phyloP scores from a whole-genome alignment of 2,329 filamentous ascomycete genomes.

The Cytospora leucostoma region DNA sequence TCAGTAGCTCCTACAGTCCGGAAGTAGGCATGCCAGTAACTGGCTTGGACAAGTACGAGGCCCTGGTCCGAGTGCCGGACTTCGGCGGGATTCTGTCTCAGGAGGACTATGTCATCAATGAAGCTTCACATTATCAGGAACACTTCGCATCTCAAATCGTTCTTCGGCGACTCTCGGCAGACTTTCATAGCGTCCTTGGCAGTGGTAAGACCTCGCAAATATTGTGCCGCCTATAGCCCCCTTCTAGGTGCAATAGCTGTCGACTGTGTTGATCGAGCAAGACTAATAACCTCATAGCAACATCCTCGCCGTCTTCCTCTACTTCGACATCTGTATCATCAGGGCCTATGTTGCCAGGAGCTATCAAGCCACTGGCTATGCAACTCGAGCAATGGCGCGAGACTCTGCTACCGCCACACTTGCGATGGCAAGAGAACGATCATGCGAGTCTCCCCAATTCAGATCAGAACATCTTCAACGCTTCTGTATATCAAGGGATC shows the following conservation, averaged over 20 bases:
- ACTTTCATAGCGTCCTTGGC: conserved; percentile 54
- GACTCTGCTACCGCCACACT: conserved; percentile 50
- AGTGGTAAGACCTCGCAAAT: conserved; percentile 45
- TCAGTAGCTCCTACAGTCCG: conserved; percentile 45
- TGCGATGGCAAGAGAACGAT: conserved; percentile 60
- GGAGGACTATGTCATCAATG: conserved; percentile 50
- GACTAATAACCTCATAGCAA: conserved; percentile 4
- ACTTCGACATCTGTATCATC: conserved; percentile 1
- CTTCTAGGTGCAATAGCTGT: not conserved
- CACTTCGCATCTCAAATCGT: conserved; percentile 63
- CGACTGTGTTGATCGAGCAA: too few species aligned
- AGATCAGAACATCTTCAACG: conserved; percentile 23
- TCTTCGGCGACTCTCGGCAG: conserved; percentile 53
- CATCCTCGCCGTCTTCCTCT: conserved; percentile 23
- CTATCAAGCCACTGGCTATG: conserved; percentile 52
- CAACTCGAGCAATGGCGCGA: conserved; percentile 61
- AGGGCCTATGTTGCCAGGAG: conserved; percentile 34
- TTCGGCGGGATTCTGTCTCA: conserved; percentile 52
- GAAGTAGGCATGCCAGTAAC: conserved; percentile 61
- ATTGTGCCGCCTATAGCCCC: conserved; percentile 12
- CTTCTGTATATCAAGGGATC: conserved; percentile 30
- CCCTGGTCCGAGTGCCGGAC: conserved; percentile 55
- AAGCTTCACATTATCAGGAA: conserved; percentile 56
- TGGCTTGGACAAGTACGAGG: conserved; percentile 54
- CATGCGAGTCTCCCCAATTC: conserved; percentile 44